Evolutionary conservation across 441 rosid genomes (phyloP).

Genomic region (Euphorbia schlechtendalii): DNA sequence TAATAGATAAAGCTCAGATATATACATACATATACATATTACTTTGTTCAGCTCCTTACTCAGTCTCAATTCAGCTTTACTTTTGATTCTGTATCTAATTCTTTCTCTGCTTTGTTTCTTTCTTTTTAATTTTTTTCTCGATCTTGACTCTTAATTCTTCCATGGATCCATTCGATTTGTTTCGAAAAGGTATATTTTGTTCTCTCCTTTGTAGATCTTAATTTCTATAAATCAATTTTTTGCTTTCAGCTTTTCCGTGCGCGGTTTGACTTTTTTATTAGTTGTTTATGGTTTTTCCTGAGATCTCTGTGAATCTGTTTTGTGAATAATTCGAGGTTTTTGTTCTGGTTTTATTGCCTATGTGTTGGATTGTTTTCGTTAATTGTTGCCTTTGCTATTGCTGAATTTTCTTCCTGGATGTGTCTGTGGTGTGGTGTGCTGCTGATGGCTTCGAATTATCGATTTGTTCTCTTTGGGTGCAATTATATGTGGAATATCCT

Average conservation of each 20-base stretch:
- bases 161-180: conserved; percentile 69
- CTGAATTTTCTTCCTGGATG: conserved; percentile 6
- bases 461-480: neutral
- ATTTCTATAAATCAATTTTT: neutral
- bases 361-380: conserved; percentile 6
- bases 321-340: conserved; percentile 14
- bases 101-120: conserved; percentile 7
- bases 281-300: conserved; percentile 12
- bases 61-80: conserved; percentile 14
- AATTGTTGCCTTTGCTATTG: neutral
- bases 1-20: neutral
- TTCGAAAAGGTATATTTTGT: conserved; percentile 50
- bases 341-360: conserved; percentile 9
- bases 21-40: too few relatives aligned
- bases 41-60: neutral
- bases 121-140: neutral
- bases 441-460: conserved; percentile 9
- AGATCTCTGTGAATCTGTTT: conserved; percentile 23
- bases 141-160: conserved; percentile 18
- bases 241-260: neutral
- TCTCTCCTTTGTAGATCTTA: neutral
- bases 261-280: conserved; percentile 2
- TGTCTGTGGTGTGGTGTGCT: neutral
- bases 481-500: neutral
- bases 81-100: conserved; percentile 7